Evolutionary conservation across 257 asterid species (phyloP).

Genomic region (Solanum paucissectum): DNA sequence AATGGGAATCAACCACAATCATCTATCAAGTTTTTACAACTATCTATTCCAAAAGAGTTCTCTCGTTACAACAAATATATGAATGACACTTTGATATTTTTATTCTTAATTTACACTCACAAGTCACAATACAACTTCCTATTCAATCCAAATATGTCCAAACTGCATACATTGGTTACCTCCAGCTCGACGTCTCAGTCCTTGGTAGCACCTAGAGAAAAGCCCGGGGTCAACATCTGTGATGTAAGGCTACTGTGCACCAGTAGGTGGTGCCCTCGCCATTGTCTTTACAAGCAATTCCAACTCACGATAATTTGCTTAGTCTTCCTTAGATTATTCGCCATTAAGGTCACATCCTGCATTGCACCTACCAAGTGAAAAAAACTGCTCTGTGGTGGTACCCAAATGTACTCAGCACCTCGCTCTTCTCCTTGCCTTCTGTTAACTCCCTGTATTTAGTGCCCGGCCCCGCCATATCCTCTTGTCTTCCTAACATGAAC

Average conservation of each 20-base stretch:
- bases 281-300: neutral
- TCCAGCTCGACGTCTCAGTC: neutral
- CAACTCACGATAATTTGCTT: neutral
- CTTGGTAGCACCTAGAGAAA: neutral
- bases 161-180: neutral
- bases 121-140: neutral
- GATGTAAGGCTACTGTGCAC: neutral
- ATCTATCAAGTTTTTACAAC: neutral
- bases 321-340: neutral
- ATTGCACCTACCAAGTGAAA: neutral
- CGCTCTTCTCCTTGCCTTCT: neutral
- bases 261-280: neutral
- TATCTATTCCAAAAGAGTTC: neutral
- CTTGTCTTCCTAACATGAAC: neutral
- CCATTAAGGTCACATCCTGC: neutral
- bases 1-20: neutral
- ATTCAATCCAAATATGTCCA: neutral
- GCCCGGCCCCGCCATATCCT: neutral
- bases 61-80: neutral
- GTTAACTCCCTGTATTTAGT: neutral
- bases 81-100: neutral
- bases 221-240: neutral
- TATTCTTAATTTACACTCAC: neutral
- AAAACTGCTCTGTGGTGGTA: neutral
- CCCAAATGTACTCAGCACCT: neutral